Evolutionary conservation across 495 filamentous ascomycete genomes (phyloP).

Genomic region (Rhizodiscina lignyota): DNA sequence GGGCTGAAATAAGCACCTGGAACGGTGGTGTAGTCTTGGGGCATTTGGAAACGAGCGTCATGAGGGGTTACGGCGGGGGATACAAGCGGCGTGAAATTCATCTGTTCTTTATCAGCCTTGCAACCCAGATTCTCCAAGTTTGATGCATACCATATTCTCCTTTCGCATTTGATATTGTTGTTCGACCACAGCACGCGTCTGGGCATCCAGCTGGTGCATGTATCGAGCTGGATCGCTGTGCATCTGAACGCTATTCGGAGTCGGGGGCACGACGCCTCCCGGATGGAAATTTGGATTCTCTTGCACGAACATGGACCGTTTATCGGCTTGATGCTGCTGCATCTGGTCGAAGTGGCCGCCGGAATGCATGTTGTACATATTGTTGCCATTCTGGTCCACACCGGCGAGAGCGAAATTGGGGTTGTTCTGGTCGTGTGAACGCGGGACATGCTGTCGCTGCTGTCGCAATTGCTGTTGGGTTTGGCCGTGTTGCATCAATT

Average conservation of each 20-base stretch:
- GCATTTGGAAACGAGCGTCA: conserved; percentile 61
- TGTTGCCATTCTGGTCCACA: too few relatives aligned
- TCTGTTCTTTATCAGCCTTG: conserved; percentile 25
- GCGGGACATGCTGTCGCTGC: conserved; percentile 31
- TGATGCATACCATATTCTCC: conserved; percentile 51
- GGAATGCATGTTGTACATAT: too few relatives aligned
- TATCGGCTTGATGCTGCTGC: conserved; percentile 32
- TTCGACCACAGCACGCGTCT: conserved; percentile 49
- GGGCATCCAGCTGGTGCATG: conserved; percentile 38
- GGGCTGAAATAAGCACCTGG: conserved; percentile 90
- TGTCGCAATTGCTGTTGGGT: conserved; percentile 36
- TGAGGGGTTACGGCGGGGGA: conserved; percentile 90
- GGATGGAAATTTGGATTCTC: conserved; percentile 8
- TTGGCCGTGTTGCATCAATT: conserved; percentile 2
- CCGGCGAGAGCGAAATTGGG: too few relatives aligned
- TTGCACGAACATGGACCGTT: conserved; percentile 1
- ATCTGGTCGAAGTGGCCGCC: conserved; percentile 10
- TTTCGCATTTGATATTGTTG: conserved; percentile 53
- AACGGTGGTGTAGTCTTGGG: conserved; percentile 64
- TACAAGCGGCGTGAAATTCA: conserved; percentile 83
- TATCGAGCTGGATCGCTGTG: conserved; percentile 47
- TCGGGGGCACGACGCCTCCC: conserved; percentile 55
- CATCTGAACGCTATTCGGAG: conserved; percentile 83
- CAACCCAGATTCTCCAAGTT: background rate
- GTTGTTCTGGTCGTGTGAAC: too few relatives aligned